Base-by-base conservation (phyloP, 139 green algal genomes). In the Coelastrella sp. region DNA sequence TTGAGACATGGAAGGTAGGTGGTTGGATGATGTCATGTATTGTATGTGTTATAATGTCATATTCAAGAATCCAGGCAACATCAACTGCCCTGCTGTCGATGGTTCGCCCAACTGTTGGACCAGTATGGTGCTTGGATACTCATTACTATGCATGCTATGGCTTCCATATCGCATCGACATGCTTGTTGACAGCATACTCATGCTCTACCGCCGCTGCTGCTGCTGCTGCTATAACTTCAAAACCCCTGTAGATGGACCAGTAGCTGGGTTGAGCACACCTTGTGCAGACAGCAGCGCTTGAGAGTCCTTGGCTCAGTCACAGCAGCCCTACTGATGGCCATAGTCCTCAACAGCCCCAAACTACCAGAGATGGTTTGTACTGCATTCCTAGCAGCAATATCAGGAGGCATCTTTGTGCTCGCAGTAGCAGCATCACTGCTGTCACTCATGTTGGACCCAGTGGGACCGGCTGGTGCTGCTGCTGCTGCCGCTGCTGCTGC, bases 231-330 rank as follows among this genome's bases (percentile, higher is more conserved):
- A n/a, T n/a, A n/a, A n/a, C n/a, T n/a, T 23, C 68, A n/a, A n/a
- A n/a, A n/a, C n/a, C n/a, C n/a, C n/a, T n/a, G 68, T 25, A 81
- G 73, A 50, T 81, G 73, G 73, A 81, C 73, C 50, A 81, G 73
- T 50, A 81, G 73, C 35, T 81, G 73, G 73, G 73, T 82, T 15
- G 75, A 82, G 53, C 75, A 82, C 53, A 82, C 53, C 2, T 53
- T 82, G 51, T 82, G 75, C 75, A 17, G 75, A n/a, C 53, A 82
- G 75, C 53, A 71, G 35, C 75, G 53, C 51, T 53, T 82, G 5
- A 60, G 53, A 11, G 35, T 82, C 2, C 51, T 82, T 23, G 75
- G 75, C 35, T 82, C 75, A 45, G 37, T 82, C 8, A 82, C 75
- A 21, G 75, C 75, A 21, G 75, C 75, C 1, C 35, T 82, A 5